A percentile compares a stretch with the other conserved stretches of the same genome.
phyloP scores from a whole-genome alignment of 1,139 yeast species.

The Pichia sp. region DNA sequence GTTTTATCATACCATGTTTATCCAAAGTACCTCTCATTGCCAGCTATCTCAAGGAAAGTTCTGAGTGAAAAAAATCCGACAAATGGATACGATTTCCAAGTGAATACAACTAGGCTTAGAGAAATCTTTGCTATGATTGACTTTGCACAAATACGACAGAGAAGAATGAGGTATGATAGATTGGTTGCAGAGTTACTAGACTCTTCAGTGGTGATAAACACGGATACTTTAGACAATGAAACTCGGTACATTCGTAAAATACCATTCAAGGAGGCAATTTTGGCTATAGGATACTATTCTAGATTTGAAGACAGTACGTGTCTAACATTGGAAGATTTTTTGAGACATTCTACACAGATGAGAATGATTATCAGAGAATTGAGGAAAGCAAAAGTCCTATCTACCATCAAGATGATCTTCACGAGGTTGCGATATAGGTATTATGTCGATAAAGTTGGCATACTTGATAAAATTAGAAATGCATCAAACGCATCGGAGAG shows the following conservation, averaged over 20 bases:
- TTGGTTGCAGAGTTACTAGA: slow-evolving; percentile 42
- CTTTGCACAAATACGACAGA: slow-evolving; percentile 42
- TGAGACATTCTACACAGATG: slow-evolving; percentile 55
- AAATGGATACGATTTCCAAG: slow-evolving; percentile 55
- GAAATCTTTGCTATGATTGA: slow-evolving; percentile 42
- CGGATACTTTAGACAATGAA: background rate
- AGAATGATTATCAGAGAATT: slow-evolving; percentile 53
- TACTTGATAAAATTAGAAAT: slow-evolving; percentile 5
- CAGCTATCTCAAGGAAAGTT: slow-evolving; percentile 45
- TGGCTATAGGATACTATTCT: slow-evolving; percentile 69
- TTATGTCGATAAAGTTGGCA: slow-evolving; percentile 7
- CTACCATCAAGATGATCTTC: slow-evolving; percentile 51
- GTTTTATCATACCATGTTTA: slow-evolving; percentile 65
- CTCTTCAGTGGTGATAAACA: slow-evolving; percentile 1
- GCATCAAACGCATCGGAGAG: slow-evolving; percentile 4
- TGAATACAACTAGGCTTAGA: slow-evolving; percentile 40
- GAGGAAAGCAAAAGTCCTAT: slow-evolving; percentile 44
- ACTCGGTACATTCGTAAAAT: slow-evolving; percentile 50
- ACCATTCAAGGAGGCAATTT: slow-evolving; percentile 57
- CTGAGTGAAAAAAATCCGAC: slow-evolving; percentile 33
- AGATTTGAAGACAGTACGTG: slow-evolving; percentile 65
- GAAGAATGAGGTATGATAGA: slow-evolving; percentile 47
- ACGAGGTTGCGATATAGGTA: slow-evolving; percentile 49
- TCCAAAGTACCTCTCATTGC: slow-evolving; percentile 42
- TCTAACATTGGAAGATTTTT: slow-evolving; percentile 64